A percentile compares a stretch with the other conserved stretches of the same genome.
These are phyloP conservation scores for Diutina pseudorugosa DNA, from an alignment of 1,139 yeast species.

Conservation along the genomic window DNA sequence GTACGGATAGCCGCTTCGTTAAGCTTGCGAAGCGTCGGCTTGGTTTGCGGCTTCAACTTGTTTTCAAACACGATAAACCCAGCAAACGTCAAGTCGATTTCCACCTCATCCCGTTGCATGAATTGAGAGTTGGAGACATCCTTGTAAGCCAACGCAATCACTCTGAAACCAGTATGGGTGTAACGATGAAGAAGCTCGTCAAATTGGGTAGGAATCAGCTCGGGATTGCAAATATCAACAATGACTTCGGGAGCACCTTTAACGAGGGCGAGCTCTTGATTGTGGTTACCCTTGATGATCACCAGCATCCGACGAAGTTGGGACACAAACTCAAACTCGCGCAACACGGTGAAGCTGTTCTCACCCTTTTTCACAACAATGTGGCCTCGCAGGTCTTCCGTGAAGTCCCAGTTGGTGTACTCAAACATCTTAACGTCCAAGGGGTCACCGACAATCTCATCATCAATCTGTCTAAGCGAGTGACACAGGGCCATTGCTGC, in stretches of 20 bases:
- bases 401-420: conserved; percentile 66
- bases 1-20: conserved; percentile 64
- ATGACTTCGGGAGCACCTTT: conserved; percentile 99
- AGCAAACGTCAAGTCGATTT: conserved; percentile 52
- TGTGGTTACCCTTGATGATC: conserved; percentile 25
- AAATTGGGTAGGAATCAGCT: conserved; percentile 62
- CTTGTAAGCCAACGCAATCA: conserved; percentile 86
- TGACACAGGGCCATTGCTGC: conserved; percentile 76
- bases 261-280: conserved; percentile 41
- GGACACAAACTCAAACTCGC: conserved; percentile 78
- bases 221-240: conserved; percentile 58
- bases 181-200: conserved; percentile 67
- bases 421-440: conserved; percentile 87
- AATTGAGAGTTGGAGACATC: conserved; percentile 9
- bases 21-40: conserved; percentile 45
- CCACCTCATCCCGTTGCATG: conserved; percentile 46
- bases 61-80: conserved; percentile 93
- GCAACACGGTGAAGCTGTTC: not conserved
- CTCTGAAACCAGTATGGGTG: conserved; percentile 89
- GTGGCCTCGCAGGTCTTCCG: conserved; percentile 43
- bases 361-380: conserved; percentile 23
- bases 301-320: conserved; percentile 88
- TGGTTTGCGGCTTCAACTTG: conserved; percentile 63
- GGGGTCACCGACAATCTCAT: conserved; percentile 84
- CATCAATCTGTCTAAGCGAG: conserved; percentile 69